phyloP scores from a whole-genome alignment of 2,329 filamentous ascomycete species.

The Aaosphaeria arxii region DNA sequence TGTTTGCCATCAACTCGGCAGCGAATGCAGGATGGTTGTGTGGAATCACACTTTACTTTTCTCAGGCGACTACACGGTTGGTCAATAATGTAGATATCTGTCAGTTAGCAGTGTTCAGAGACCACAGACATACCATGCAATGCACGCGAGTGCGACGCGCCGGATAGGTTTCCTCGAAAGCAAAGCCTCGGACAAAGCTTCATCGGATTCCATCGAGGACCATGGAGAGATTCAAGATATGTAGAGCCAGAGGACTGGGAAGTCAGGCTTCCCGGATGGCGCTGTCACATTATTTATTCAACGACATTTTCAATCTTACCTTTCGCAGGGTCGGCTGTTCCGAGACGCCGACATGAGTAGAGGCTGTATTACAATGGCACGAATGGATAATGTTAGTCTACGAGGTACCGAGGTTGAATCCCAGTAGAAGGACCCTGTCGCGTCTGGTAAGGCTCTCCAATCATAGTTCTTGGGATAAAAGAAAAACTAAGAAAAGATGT shows the following conservation, averaged over 20 bases:
- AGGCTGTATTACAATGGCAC: background rate
- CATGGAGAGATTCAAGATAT: background rate
- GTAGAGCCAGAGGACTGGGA: background rate
- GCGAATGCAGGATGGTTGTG: slow-evolving; percentile 9
- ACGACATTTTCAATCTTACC: background rate
- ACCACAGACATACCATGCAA: slow-evolving; percentile 9
- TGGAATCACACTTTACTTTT: slow-evolving; percentile 16
- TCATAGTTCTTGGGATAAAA: background rate
- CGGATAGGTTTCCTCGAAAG: slow-evolving; percentile 2
- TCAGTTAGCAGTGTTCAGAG: background rate
- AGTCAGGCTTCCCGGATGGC: background rate
- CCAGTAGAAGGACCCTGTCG: too few species aligned
- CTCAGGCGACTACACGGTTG: slow-evolving; percentile 5
- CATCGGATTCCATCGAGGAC: background rate
- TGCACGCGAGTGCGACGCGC: slow-evolving; percentile 16
- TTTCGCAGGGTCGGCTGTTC: background rate
- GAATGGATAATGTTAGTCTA: too few species aligned
- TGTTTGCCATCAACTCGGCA: slow-evolving; percentile 11
- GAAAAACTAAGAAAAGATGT: background rate
- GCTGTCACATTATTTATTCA: too few species aligned
- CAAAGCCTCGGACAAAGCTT: background rate
- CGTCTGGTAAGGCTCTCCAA: background rate
- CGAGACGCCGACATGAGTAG: background rate
- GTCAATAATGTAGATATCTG: background rate
- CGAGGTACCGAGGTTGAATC: too few species aligned